Evolutionary conservation across 306 rosid genomes (phyloP), one percentile per base, ranked within the genome.

Genomic region (Sechiopsis laciniata): DNA sequence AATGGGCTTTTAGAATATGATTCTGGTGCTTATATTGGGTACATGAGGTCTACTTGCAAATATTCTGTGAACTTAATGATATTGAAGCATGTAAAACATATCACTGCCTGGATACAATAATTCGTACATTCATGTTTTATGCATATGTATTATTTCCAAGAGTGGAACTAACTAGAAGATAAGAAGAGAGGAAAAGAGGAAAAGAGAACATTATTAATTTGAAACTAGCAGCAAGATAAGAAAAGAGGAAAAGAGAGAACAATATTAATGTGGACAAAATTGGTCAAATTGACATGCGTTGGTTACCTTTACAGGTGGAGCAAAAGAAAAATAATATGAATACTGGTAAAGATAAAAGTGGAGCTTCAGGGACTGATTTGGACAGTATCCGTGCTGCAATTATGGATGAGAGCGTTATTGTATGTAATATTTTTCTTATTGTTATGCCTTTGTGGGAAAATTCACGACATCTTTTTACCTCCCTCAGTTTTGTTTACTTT

Each of bases 341-440:
- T 51, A 57, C 82, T 17, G 88, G 84, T 75, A 92, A 85, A 65
- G 88, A 83, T 52, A 85, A 77, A 71, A 72, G 59, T 80, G 92
- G 95, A 76, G 85, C 86, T 63, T 80, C 85, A 37, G 90, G 92
- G 75, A 85, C 78, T 67, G 87, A 85, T 73, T 81, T 82, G 69
- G 93, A 90, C 73, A 89, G 84, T 67, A 59, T 88, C 57, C 85
- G 91, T 56, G 75, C 88, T 72, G 87, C 91, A 79, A 83, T 93
- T 74, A 74, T 93, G 86, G 98, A 93, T 10, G 96, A 93, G 85
- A 86, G 97, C 22, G 88, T 94, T 40, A 93, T 93, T 80, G 98
- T 90, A 93, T 67, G 85, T 70, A 52, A 76, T 50, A 78, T 71
- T 70, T 77, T 52, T 10, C 70, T 56, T 80, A 69, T 51, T 24